Base-by-base conservation (phyloP, 176 grass and related monocot genomes). In the Musa troglodytarum region DNA sequence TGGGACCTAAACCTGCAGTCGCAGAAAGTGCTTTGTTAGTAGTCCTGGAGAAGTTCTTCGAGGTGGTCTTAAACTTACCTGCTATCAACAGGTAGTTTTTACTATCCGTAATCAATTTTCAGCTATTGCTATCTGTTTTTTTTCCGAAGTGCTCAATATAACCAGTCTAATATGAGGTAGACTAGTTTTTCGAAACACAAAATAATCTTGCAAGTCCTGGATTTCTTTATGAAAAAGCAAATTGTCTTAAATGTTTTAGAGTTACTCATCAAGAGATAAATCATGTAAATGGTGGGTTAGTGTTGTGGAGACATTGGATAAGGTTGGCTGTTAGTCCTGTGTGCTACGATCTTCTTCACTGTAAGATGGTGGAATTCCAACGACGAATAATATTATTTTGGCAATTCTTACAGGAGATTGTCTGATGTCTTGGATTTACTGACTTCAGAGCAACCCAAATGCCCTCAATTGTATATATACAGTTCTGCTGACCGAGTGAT, bases 401-500 rank as follows among this genome's bases (percentile, higher is more conserved):
- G 53, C 34, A 19, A 20, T 52, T 73, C 69, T 74, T 53, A 65
- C 82, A 96, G 89, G 85, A 88, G 87, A 79, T 65, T 96, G 4
- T 84, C 73, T 14, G 89, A 84, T 76, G 78, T 96, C 11, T 82
- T 92, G 82, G 83, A 92, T 80, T 43, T 88, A 19, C 81, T 96
- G 59, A 89, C 87, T 1, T 84, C 69, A 6, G 86, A 88, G 59
- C 92, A 92, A 82, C 92, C 92, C 10, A 89, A 82, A 63, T 96
- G 92, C 50, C 89, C 89, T 7, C 92, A 96, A 51, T 26, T 96
- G 52, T 96, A 96, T 52, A 87, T 96, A 76, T 96, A 96, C 81
- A 96, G 92, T 80, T 89, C 89, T 0, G 86, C 89, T 0, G 93
- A 97, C 63, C 78, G 84, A 76, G 94, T 98, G 20, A 98, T 98